Evolutionary conservation across 2,329 filamentous ascomycete genomes (phyloP).

Genomic region (Catunica adiposa): DNA sequence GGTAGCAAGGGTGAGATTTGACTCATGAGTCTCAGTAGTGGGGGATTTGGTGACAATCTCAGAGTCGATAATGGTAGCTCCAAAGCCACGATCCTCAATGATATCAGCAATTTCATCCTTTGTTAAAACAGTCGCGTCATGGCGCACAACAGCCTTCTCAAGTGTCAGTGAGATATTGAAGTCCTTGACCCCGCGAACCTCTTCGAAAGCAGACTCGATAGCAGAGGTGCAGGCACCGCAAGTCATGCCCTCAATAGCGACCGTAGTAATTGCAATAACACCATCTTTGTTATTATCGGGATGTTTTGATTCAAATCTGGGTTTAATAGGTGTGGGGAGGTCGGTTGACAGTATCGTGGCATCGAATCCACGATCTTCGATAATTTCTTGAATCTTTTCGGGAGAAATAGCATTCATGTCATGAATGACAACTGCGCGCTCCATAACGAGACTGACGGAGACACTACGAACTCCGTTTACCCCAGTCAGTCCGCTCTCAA

Average conservation of each 20-base stretch:
- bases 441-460: conserved; percentile 86
- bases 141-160: conserved; percentile 71
- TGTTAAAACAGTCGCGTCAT: conserved; percentile 44
- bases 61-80: conserved; percentile 60
- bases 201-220: conserved; percentile 64
- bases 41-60: conserved; percentile 26
- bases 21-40: conserved; percentile 13
- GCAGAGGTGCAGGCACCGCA: conserved; percentile 81
- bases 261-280: conserved; percentile 47
- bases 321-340: conserved; percentile 38
- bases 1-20: conserved; percentile 33
- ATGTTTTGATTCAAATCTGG: conserved; percentile 17
- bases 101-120: conserved; percentile 38
- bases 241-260: conserved; percentile 77
- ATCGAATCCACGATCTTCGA: conserved; percentile 86
- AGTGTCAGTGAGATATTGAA: conserved; percentile 74
- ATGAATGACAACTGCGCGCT: conserved; percentile 86
- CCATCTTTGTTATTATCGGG: conserved; percentile 10
- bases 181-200: conserved; percentile 52
- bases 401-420: conserved; percentile 58
- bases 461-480: conserved; percentile 70
- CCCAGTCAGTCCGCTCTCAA: conserved; percentile 77
- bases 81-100: conserved; percentile 62
- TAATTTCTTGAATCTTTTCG: conserved; percentile 64
- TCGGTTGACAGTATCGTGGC: conserved; percentile 76